Evolutionary conservation across 805 yeast genomes (phyloP).

Genomic region (Candida takata): DNA sequence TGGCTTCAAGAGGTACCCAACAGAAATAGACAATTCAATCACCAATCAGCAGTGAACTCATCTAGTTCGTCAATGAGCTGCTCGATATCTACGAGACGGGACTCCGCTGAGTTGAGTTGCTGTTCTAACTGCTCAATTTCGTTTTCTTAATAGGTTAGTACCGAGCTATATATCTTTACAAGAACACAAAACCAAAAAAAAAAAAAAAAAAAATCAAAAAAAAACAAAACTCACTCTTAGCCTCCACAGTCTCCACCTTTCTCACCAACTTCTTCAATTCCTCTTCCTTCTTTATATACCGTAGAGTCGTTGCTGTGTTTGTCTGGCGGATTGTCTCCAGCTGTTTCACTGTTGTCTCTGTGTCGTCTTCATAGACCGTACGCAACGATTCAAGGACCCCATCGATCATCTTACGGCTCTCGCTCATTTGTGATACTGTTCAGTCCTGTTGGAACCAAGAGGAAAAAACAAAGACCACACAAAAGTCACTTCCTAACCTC

Average conservation of each 20-base stretch:
- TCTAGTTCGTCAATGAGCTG: slow-evolving; percentile 16
- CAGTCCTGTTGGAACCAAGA: too few species aligned
- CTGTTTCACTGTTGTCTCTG: slow-evolving; percentile 31
- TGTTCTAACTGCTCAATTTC: slow-evolving; percentile 21
- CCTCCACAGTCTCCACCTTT: slow-evolving; percentile 15
- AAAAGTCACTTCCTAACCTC: too few species aligned
- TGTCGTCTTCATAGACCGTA: slow-evolving; percentile 30
- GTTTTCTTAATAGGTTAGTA: slow-evolving; percentile 11
- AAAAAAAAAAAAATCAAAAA: too few species aligned
- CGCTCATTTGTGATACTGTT: slow-evolving; percentile 8
- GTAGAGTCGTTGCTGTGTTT: slow-evolving; percentile 52
- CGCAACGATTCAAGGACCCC: slow-evolving; percentile 28
- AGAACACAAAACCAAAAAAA: too few species aligned
- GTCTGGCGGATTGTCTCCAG: slow-evolving; percentile 45
- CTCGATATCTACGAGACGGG: slow-evolving; percentile 13
- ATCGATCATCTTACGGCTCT: slow-evolving; percentile 12
- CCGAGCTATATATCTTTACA: too few species aligned
- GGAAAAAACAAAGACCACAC: too few species aligned
- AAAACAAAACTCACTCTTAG: neutral
- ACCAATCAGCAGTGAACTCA: slow-evolving; percentile 9
- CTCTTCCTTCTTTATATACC: slow-evolving; percentile 40
- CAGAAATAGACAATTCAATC: neutral
- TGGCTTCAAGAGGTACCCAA: neutral
- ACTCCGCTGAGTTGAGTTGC: slow-evolving; percentile 10
- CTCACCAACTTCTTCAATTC: slow-evolving; percentile 27